Evolutionary conservation across 2,329 filamentous ascomycete genomes (phyloP).

Genomic region (Chlorencoelia australis): DNA sequence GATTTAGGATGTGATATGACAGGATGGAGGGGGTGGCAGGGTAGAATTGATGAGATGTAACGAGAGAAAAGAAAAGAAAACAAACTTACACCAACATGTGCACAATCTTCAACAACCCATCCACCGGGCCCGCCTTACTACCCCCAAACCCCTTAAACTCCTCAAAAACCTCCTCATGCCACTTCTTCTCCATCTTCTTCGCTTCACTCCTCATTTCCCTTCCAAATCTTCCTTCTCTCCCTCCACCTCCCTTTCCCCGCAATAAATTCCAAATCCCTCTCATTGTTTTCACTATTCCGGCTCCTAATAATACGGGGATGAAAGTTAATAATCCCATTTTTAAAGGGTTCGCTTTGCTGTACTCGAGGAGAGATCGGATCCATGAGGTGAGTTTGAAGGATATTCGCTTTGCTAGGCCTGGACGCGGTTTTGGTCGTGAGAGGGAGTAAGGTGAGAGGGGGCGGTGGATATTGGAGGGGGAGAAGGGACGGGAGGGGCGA

Average conservation of each 20-base stretch:
- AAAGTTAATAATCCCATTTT: constrained; percentile 17
- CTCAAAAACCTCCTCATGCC: constrained; percentile 15
- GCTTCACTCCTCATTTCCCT: background rate
- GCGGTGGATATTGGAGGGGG: constrained; percentile 14
- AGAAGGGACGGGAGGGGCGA: constrained; percentile 14
- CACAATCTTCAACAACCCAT: constrained; percentile 23
- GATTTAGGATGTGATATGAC: background rate
- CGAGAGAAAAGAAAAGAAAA: background rate
- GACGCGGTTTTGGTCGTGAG: constrained; percentile 18
- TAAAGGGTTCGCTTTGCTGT: constrained; percentile 18
- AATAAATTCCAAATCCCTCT: constrained; percentile 4
- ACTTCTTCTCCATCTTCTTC: constrained; percentile 8
- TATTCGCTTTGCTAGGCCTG: constrained; percentile 17
- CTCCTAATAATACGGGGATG: constrained; percentile 17
- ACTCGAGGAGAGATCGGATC: constrained; percentile 11
- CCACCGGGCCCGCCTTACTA: constrained; percentile 18
- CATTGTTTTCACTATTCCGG: constrained; percentile 8
- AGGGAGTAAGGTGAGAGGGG: constrained; percentile 18
- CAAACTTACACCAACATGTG: constrained; percentile 22
- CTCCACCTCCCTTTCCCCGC: constrained; percentile 2
- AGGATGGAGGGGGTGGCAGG: background rate
- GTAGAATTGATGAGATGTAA: background rate
- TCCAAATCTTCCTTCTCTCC: background rate
- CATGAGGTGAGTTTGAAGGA: constrained; percentile 13
- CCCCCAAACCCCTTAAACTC: constrained; percentile 21